phyloP scores from a whole-genome alignment of 2,329 filamentous ascomycete genomes.

The Epichloe coenophiala region DNA sequence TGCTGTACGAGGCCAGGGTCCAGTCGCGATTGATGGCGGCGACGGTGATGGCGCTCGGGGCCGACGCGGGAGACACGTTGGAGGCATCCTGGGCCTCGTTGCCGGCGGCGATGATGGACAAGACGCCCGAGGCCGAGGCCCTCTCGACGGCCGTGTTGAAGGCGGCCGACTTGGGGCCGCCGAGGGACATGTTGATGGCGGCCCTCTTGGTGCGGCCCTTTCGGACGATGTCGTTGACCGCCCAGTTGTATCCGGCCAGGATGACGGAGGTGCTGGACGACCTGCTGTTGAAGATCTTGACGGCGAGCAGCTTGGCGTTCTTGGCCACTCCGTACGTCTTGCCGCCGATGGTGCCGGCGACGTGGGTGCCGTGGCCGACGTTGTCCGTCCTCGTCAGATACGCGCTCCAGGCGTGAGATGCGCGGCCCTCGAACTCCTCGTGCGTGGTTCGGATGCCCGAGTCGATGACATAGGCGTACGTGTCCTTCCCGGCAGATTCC shows the following conservation, averaged over 20 bases:
- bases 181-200: slow-evolving; percentile 33
- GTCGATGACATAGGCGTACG: slow-evolving; percentile 4
- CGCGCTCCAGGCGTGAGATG: not conserved
- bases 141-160: slow-evolving; percentile 11
- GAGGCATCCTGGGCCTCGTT: slow-evolving; percentile 9
- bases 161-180: slow-evolving; percentile 7
- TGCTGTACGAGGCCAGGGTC: slow-evolving; percentile 26
- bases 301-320: slow-evolving; percentile 24
- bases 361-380: not conserved
- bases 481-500: not conserved
- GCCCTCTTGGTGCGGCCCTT: slow-evolving; percentile 16
- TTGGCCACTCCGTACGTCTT: slow-evolving; percentile 22
- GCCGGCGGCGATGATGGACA: slow-evolving; percentile 26
- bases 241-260: slow-evolving; percentile 22
- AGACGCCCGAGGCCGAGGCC: slow-evolving; percentile 12
- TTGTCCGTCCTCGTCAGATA: not conserved
- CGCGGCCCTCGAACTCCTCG: slow-evolving; percentile 3
- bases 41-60: slow-evolving; percentile 13
- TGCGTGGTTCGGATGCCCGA: not conserved
- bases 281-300: slow-evolving; percentile 25
- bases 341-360: slow-evolving; percentile 4
- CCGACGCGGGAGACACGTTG: slow-evolving; percentile 12
- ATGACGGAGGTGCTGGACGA: slow-evolving; percentile 12
- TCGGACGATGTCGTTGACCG: slow-evolving; percentile 19
- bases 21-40: slow-evolving; percentile 19